phyloP scores from a whole-genome alignment of 2,329 filamentous ascomycete species.

The Conoideocrella luteorostrata region DNA sequence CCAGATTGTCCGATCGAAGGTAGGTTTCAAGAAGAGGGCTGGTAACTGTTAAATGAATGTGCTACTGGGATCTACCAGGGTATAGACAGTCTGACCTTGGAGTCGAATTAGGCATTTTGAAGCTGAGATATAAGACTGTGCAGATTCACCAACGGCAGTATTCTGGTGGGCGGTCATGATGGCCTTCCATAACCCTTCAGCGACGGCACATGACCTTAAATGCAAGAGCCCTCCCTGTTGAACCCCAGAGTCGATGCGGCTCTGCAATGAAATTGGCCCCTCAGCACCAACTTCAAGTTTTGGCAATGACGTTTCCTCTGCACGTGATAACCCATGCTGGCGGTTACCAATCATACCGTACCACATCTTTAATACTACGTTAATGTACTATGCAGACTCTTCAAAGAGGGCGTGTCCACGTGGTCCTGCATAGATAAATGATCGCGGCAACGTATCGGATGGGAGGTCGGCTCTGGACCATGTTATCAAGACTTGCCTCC shows the following conservation, averaged over 20 bases:
- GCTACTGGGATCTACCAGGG: not conserved
- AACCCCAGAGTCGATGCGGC: no score
- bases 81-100: not conserved
- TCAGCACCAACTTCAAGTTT: not conserved
- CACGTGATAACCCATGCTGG: not conserved
- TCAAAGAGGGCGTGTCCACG: slow-evolving; percentile 5
- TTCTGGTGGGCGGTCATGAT: no score
- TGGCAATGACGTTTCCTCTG: not conserved
- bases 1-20: not conserved
- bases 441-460: no score
- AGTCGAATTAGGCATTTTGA: not conserved
- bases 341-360: slow-evolving; percentile 19
- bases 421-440: slow-evolving; percentile 1
- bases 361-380: slow-evolving; percentile 22
- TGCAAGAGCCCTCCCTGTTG: no score
- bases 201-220: no score
- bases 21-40: slow-evolving; percentile 1
- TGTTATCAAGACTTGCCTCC: no score
- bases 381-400: slow-evolving; percentile 9
- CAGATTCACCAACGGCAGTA: no score
- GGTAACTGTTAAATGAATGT: not conserved
- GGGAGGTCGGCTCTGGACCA: no score
- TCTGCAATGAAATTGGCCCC: not conserved
- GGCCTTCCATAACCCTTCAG: no score
- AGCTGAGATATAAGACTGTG: no score